Evolutionary conservation across 257 asterid genomes (phyloP), one percentile per base, ranked within the genome.

Genomic region (Nicotiana undulata): DNA sequence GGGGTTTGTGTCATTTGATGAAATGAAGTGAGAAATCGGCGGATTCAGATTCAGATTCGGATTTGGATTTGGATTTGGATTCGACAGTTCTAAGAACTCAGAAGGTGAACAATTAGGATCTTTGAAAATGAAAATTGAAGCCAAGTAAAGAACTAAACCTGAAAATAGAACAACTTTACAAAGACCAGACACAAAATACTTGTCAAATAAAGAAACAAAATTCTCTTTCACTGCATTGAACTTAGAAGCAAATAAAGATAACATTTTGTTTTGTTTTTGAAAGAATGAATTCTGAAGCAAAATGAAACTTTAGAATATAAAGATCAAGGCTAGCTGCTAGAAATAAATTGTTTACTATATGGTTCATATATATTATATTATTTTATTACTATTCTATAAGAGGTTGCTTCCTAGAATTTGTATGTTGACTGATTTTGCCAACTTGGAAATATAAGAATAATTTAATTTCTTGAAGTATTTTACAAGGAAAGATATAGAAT

Each of bases 61-160:
- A 34, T 6, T 34, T 6, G 40, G 46, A 37, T 40, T 40, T 40
- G 49, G 49, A 40, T 40, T 40, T 40, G 49, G 3, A 40, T 40
- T 40, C 31, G 59, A 9, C n/a, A 44, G 12, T 22, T 46, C 22
- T 37, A 75, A 26, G 3, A 52, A 16, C 29, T 64, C 55, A 67
- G 82, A 29, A 9, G 77, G 22, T 20, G 76, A 46, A 28, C 82
- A 79, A 12, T 67, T 26, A 28, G 65, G 77, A 68, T 46, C 49
- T 3, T 29, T 64, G 13, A 70, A 70, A 2, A 79, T 65, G 60
- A 79, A 55, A 49, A 79, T 79, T 20, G 49, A 63, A 26, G 76
- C 82, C 3, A 79, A 46, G 77, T 79, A 79, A 34, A 79, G 51
- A 64, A 79, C 31, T 18, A 79, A 34, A 15, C 82, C 65, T 8